phyloP scores from a whole-genome alignment of 2,329 filamentous ascomycete species.

The Blastomyces parvus region DNA sequence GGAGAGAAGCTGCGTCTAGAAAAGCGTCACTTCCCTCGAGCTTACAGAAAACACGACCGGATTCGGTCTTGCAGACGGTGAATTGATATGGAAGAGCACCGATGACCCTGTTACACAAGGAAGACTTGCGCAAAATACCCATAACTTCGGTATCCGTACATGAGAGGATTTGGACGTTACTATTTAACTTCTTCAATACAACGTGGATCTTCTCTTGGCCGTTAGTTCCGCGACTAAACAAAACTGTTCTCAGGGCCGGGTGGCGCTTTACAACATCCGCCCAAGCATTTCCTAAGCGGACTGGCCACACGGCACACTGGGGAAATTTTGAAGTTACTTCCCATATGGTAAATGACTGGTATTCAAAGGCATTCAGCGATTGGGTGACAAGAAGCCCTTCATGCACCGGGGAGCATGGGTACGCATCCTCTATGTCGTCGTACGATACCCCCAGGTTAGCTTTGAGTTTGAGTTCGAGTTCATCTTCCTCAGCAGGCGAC shows the following conservation, averaged over 20 bases:
- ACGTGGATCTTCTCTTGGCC: not conserved
- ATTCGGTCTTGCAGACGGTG: conserved; percentile 12
- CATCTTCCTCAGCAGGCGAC: not conserved
- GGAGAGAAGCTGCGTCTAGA: conserved; percentile 13
- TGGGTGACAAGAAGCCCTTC: conserved; percentile 9
- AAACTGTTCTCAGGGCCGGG: conserved; percentile 1
- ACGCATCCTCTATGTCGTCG: conserved; percentile 9
- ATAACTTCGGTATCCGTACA: not conserved
- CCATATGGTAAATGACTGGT: conserved; percentile 13
- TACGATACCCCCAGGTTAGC: not conserved
- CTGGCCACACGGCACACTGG: not conserved
- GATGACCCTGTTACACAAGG: not conserved
- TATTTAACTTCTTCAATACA: not conserved
- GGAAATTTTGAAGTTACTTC: conserved; percentile 6
- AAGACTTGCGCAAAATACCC: not conserved
- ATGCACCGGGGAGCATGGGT: conserved; percentile 12
- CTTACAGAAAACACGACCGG: conserved; percentile 11
- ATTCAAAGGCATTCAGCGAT: not conserved
- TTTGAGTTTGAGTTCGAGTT: not conserved
- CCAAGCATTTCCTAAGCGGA: not conserved
- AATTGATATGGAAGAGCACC: conserved; percentile 8
- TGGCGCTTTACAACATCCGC: not conserved
- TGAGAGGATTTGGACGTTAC: not conserved
- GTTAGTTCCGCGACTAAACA: not conserved
- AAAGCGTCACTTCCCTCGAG: conserved; percentile 12